These are phyloP conservation scores for Trametes polyzona DNA, from an alignment of 1,284 basidiomycete species.

Conservation along the genomic window DNA sequence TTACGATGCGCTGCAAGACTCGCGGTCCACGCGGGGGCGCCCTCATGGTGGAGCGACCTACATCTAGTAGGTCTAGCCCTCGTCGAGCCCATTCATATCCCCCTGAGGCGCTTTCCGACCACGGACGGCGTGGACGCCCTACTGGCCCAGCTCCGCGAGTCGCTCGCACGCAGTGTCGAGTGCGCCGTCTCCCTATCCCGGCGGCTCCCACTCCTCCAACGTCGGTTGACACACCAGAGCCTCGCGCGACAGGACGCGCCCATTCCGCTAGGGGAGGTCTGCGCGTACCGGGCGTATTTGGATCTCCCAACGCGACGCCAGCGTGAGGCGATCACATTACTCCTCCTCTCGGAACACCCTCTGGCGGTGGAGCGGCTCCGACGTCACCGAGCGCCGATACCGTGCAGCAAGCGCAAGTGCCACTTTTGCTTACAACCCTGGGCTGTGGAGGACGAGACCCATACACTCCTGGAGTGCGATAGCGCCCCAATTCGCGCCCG, in stretches of 20 bases:
- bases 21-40: background rate
- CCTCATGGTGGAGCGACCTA: background rate
- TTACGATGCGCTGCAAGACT: background rate
- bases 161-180: background rate
- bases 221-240: no score
- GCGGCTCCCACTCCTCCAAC: background rate
- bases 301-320: background rate
- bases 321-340: background rate
- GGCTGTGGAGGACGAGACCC: background rate
- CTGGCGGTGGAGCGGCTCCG: background rate
- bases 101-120: background rate
- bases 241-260: background rate
- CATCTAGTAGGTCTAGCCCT: background rate
- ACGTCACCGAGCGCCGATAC: background rate
- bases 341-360: background rate
- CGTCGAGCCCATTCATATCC: background rate
- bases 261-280: background rate
- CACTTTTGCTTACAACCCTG: background rate
- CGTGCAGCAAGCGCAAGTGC: background rate
- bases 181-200: background rate
- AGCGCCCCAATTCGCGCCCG: background rate
- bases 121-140: background rate
- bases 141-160: background rate
- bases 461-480: background rate
- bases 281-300: background rate